Evolutionary conservation across 805 yeast genomes (phyloP), one percentile per base, ranked within the genome.

Genomic region (Cephaloascus fragrans): DNA sequence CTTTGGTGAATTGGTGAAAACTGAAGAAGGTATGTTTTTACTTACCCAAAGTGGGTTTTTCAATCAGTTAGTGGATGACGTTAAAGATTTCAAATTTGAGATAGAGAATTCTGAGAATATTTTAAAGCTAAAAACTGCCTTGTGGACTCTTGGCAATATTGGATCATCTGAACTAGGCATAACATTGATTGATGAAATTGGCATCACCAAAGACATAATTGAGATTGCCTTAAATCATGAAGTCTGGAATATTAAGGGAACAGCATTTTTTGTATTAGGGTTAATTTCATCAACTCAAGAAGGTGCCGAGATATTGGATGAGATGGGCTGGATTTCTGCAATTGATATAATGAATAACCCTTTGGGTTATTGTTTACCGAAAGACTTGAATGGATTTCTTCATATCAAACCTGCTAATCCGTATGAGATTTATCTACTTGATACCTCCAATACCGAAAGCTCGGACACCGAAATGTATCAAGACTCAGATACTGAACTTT

Each of bases 101-200:
- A 40, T 38, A 9, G 53, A 52, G 4, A 67, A 61, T 17, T 61
- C 61, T 4, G 65, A 67, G 4, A 57, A 59, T 16, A 42, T 64
- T 16, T 26, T 62, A 6, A 70, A 69, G 44, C 56, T 90, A 19
- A 86, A 85, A 51, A 84, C 89, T 9, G 75, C 82, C 26, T 49
- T 90, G 28, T 90, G 97, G 97, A 80, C 94, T 2, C 67, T 86
- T 26, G 97, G 96, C 0, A 79, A 80, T 49, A 77, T 89, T 23
- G 89, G 89, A 2, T 74, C 88, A 1, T 74, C 87, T 1, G 71
- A 72, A 8, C 61, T 70, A 38, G 97, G 97, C 0, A 77, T 83
- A 15, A 62, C 69, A 15, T 59, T 80, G 34, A 48, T 79, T 29
- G 85, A 78, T 42, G 69, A 69, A 26, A 64, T 59, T 44, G 72